These are phyloP conservation scores for Cornus kousa DNA, from an alignment of 148 eudicot species.

Conservation along the genomic window DNA sequence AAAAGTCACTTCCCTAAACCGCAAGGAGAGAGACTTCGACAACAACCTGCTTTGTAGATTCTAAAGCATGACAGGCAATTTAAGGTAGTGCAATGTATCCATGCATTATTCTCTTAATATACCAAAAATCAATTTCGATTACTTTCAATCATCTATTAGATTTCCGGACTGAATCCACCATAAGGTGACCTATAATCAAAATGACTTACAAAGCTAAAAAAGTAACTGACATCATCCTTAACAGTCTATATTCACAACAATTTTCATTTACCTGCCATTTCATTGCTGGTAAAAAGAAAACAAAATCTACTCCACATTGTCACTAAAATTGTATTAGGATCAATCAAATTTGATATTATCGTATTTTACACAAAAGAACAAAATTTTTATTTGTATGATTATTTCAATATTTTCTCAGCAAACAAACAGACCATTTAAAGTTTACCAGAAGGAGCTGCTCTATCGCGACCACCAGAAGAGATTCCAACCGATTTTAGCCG, in stretches of 20 bases:
- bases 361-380: neutral
- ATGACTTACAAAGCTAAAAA: too few relatives aligned
- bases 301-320: too few relatives aligned
- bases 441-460: neutral
- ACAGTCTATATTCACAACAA: neutral
- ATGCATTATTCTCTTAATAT: neutral
- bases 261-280: neutral
- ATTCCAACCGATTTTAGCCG: conserved; percentile 34
- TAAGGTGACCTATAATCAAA: too few relatives aligned
- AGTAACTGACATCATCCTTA: neutral
- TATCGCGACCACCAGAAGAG: neutral
- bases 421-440: neutral
- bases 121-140: neutral
- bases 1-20: neutral
- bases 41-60: neutral
- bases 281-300: too few relatives aligned
- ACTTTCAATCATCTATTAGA: too few relatives aligned
- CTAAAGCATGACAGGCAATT: neutral
- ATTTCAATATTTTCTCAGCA: neutral
- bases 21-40: neutral
- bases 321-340: neutral
- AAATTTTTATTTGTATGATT: neutral
- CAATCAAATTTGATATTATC: neutral
- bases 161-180: neutral
- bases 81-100: neutral